These are phyloP conservation scores for Vitis rupestris DNA, from an alignment of 164 flowering plant species.

Conservation along the genomic window DNA sequence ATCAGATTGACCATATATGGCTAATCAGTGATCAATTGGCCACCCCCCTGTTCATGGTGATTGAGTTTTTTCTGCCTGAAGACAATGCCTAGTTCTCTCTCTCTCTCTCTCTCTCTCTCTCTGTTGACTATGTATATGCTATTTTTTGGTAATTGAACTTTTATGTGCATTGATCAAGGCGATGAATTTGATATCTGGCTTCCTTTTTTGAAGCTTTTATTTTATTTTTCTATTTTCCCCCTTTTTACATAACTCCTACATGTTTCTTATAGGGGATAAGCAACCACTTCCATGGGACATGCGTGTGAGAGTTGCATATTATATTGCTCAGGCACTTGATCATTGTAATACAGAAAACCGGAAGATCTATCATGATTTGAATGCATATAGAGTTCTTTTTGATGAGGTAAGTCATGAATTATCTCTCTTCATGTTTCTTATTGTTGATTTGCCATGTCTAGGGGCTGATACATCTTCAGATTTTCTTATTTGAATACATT, in stretches of 20 bases:
- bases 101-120: neutral
- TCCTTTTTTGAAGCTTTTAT: neutral
- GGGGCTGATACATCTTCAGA: no score
- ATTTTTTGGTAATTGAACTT: neutral
- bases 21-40: no score
- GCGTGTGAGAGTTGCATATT: constrained; percentile 34
- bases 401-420: constrained; percentile 22
- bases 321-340: constrained; percentile 33
- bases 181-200: no score
- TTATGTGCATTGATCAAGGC: no score
- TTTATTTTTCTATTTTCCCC: neutral
- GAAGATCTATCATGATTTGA: constrained; percentile 30
- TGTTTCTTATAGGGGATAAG: constrained; percentile 26
- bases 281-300: constrained; percentile 34
- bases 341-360: constrained; percentile 24
- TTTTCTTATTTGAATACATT: no score
- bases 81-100: neutral
- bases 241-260: neutral
- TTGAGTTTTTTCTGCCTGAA: no score
- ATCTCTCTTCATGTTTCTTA: neutral
- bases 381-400: constrained; percentile 39
- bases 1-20: no score
- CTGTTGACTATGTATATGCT: neutral
- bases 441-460: neutral
- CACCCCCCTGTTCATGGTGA: no score